Evolutionary conservation across 768 basidiomycete genomes (phyloP), one percentile per base, ranked within the genome.

Genomic region (Xerocomus potaroensis): DNA sequence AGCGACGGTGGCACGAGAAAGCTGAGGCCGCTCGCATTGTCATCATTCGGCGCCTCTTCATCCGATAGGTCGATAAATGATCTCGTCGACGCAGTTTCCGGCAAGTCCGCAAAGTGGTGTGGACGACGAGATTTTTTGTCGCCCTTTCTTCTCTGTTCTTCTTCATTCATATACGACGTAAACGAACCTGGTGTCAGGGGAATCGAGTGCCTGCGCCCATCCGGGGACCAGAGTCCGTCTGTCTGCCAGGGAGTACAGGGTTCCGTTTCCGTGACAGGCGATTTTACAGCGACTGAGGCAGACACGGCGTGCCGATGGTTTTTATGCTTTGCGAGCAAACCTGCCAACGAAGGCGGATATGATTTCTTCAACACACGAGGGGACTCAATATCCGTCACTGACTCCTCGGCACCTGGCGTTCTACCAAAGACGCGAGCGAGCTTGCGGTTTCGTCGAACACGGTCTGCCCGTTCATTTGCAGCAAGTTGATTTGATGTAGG

Each of bases 401-500:
- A 51, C 6, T 63, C 67, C 9, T 76, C 76, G 4, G 72, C 68
- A 5, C 69, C 73, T 3, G 84, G 86, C 3, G 74, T 79, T 63
- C 80, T 74, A 33, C 89, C 89, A 45, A 91, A 83, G n/a, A 91
- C 69, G 51, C 83, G 82, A n/a, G 84, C 74, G 39, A 91, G 76
- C 64, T 92, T 92, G 57, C 84, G 81, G 41, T 81, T 78, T 55
- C 83, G 84, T 44, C 79, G 73, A 26, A 91, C 71, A 47, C 84
- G 79, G 41, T 86, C 86, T 0, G 83, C 77, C 24, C 89, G 86
- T 53, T 85, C 80, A 10, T 74, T 71, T 15, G 80, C 68, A 51
- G 72, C 71, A 38, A 89, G 80, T 52, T 74, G 66, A 65, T 91
- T 90, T 5, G 80, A 81, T 3, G 84, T 85, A 1, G 81, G 78